A percentile compares a stretch with the other conserved stretches of the same genome.
phyloP scores from a whole-genome alignment of 2,329 filamentous ascomycete species.

The Coniosporium uncinatum region DNA sequence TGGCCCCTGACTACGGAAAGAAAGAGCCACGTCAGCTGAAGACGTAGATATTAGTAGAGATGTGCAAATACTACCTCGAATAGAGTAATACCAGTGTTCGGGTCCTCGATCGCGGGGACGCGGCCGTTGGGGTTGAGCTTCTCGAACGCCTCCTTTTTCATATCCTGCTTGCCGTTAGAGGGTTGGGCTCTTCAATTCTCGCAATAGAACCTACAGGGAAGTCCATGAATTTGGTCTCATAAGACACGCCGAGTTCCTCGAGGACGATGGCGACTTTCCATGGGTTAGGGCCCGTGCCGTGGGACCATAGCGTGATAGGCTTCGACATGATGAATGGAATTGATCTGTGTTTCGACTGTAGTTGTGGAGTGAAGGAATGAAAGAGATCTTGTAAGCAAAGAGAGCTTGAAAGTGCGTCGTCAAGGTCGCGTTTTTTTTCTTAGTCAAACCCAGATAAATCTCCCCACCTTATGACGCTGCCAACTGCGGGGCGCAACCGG shows the following conservation, averaged over 20 bases:
- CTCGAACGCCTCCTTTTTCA: conserved; percentile 33
- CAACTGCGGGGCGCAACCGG: no score
- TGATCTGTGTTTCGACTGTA: no score
- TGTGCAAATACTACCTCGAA: conserved; percentile 22
- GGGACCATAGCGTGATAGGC: background rate
- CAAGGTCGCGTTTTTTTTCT: no score
- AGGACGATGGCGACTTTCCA: conserved; percentile 38
- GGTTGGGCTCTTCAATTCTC: no score
- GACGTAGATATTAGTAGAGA: background rate
- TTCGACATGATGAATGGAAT: no score
- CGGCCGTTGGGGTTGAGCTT: conserved; percentile 34
- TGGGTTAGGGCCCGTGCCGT: conserved; percentile 29
- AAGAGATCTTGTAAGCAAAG: no score
- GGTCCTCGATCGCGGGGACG: conserved; percentile 38
- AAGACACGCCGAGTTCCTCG: conserved; percentile 35
- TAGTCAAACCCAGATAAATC: no score
- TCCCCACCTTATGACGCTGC: no score
- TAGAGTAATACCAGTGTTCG: conserved; percentile 34
- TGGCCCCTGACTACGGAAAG: conserved; percentile 25
- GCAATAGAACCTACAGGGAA: no score
- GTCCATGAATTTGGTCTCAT: conserved; percentile 25
- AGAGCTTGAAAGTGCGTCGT: no score
- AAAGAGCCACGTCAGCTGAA: conserved; percentile 2
- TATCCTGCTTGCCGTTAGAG: no score
- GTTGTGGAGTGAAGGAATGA: no score